Percentiles rank a stretch among this genome's conserved stretches.
phyloP scores from a whole-genome alignment of 768 basidiomycete genomes.

The Agrocybe pediades region DNA sequence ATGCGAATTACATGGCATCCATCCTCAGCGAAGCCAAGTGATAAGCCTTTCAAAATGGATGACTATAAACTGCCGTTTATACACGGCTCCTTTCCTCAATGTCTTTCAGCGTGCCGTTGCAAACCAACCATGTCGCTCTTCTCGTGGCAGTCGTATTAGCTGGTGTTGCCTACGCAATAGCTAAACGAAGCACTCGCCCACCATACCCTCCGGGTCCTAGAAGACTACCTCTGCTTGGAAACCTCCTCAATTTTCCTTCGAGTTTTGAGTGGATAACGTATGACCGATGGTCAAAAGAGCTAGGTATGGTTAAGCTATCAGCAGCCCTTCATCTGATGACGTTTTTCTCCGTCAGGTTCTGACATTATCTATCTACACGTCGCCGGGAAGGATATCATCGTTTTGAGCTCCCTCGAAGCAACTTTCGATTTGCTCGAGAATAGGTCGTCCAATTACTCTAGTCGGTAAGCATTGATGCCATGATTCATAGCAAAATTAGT shows the following conservation, averaged over 20 bases:
- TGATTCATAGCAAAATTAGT: background rate
- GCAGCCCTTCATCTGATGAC: background rate
- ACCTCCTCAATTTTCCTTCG: background rate
- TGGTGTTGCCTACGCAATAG: too few relatives aligned
- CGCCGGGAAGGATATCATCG: background rate
- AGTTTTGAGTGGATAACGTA: background rate
- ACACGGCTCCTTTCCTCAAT: too few relatives aligned
- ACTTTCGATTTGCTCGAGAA: constrained; percentile 1
- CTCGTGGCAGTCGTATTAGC: too few relatives aligned
- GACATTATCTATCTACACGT: constrained; percentile 28
- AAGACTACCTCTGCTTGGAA: background rate
- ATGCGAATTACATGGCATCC: too few relatives aligned
- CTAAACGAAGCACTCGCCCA: too few relatives aligned
- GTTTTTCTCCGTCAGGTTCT: background rate
- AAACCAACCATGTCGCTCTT: too few relatives aligned
- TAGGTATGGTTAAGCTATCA: too few relatives aligned
- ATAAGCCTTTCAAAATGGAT: too few relatives aligned
- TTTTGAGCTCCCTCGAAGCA: background rate
- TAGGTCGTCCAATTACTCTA: background rate
- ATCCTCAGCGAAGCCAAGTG: too few relatives aligned
- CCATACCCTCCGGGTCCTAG: background rate
- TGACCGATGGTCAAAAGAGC: background rate
- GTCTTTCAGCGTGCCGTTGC: too few relatives aligned
- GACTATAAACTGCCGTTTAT: too few relatives aligned
- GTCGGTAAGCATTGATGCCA: background rate